A percentile compares a stretch with the other conserved stretches of the same genome.
These are phyloP conservation scores for Ustilago esculenta DNA, from an alignment of 1,284 basidiomycete species.

Conservation along the genomic window DNA sequence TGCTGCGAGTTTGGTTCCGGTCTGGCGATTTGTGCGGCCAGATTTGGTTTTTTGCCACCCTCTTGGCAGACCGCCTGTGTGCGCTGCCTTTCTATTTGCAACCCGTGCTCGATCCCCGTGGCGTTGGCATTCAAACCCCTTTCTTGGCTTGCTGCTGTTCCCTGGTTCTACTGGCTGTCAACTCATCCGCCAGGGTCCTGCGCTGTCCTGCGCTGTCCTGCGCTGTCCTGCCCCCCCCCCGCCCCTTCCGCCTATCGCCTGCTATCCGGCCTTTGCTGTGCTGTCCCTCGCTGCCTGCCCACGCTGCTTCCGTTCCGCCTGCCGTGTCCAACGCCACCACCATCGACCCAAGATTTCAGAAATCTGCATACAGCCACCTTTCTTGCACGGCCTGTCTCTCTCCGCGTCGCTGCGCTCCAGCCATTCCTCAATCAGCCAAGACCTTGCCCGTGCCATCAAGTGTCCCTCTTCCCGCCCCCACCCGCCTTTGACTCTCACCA, in stretches of 20 bases:
- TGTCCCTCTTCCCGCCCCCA: not conserved
- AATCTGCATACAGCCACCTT: no score
- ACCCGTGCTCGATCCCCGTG: slow-evolving; percentile 29
- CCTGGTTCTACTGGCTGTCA: no score
- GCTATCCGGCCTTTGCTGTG: no score
- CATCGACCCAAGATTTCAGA: slow-evolving; percentile 5
- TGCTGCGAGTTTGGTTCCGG: not conserved
- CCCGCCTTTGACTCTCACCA: not conserved
- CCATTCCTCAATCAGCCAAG: no score
- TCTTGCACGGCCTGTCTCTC: no score
- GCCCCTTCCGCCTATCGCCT: not conserved
- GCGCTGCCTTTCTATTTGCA: no score
- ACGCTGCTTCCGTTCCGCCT: not conserved
- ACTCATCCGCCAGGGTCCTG: no score
- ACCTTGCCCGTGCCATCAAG: no score
- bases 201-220: no score
- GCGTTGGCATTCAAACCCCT: slow-evolving; percentile 1
- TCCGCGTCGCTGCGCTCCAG: no score
- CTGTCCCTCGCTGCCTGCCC: not conserved
- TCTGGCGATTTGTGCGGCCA: not conserved
- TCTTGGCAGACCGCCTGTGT: not conserved
- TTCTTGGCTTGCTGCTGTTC: not conserved
- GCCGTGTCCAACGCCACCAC: slow-evolving; percentile 10
- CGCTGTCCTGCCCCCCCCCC: no score
- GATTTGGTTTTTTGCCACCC: slow-evolving; percentile 9